A percentile compares a stretch with the other conserved stretches of the same genome.
These are phyloP conservation scores for Penicillium desertorum DNA, from an alignment of 495 filamentous ascomycete genomes.

Conservation along the genomic window DNA sequence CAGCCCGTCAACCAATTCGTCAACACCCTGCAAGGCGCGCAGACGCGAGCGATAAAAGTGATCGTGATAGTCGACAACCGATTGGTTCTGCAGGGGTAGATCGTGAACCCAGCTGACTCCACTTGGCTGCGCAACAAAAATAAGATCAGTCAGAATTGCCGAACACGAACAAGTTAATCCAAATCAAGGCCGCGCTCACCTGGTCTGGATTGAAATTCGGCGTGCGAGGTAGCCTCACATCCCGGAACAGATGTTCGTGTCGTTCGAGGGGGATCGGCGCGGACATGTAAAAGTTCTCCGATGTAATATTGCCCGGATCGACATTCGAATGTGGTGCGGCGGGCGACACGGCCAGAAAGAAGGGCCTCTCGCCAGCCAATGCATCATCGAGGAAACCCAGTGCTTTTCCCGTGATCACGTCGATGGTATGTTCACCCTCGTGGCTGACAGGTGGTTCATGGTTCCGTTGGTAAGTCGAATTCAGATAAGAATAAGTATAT, in stretches of 20 bases:
- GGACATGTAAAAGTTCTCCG: slow-evolving; percentile 34
- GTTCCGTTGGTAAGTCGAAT: slow-evolving; percentile 65
- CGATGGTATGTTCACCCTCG: slow-evolving; percentile 57
- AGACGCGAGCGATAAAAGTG: slow-evolving; percentile 65
- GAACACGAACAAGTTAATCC: slow-evolving; percentile 50
- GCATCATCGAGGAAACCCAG: slow-evolving; percentile 65
- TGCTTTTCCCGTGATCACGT: slow-evolving; percentile 63
- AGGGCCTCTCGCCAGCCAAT: slow-evolving; percentile 51
- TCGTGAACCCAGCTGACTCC: slow-evolving; percentile 63
- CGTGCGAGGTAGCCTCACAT: slow-evolving; percentile 40
- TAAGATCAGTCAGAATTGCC: slow-evolving; percentile 17
- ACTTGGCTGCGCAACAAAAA: slow-evolving; percentile 51
- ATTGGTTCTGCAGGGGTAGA: slow-evolving; percentile 51
- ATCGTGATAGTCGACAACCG: slow-evolving; percentile 64
- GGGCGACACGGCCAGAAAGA: slow-evolving; percentile 67
- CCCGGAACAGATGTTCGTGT: slow-evolving; percentile 40
- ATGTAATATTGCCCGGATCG: slow-evolving; percentile 27
- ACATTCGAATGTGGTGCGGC: slow-evolving; percentile 67
- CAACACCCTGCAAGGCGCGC: slow-evolving; percentile 63
- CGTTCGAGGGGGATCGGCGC: slow-evolving; percentile 51
- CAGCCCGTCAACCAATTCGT: slow-evolving; percentile 64
- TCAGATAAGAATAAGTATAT: slow-evolving; percentile 69
- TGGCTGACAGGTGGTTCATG: slow-evolving; percentile 56
- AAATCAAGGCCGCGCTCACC: slow-evolving; percentile 34
- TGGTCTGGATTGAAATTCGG: slow-evolving; percentile 48